A percentile compares a stretch with the other conserved stretches of the same genome.
These are phyloP conservation scores for Ilyonectria destructans DNA, from an alignment of 2,329 filamentous ascomycete genomes.

Conservation along the genomic window DNA sequence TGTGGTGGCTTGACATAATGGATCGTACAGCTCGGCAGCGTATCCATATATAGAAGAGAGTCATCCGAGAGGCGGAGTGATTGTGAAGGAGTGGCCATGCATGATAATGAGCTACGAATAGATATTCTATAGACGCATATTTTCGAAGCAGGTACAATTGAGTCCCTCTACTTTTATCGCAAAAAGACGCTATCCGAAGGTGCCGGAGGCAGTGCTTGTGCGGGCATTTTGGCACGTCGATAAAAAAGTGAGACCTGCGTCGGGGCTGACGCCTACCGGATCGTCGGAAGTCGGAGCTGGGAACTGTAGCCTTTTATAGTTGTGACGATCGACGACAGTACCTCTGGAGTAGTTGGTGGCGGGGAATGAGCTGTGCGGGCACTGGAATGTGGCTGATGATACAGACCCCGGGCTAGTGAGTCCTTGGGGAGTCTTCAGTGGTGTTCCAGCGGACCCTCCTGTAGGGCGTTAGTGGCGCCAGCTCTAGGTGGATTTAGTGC, in stretches of 20 bases:
- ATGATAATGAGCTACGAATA: background rate
- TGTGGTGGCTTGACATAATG: background rate
- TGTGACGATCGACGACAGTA: background rate
- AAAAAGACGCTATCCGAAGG: background rate
- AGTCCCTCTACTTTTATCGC: background rate
- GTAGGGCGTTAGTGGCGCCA: background rate
- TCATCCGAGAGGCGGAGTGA: background rate
- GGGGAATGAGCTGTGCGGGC: constrained; percentile 10
- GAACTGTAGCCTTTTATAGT: background rate
- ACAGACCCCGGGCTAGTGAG: constrained; percentile 11
- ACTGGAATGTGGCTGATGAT: constrained; percentile 8
- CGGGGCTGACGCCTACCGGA: constrained; percentile 6
- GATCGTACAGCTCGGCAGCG: background rate
- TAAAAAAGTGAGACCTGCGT: constrained; percentile 13
- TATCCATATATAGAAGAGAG: constrained; percentile 1
- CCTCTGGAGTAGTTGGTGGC: background rate
- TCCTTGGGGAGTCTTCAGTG: constrained; percentile 14
- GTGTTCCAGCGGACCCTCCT: constrained; percentile 14
- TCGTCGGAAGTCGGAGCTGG: background rate
- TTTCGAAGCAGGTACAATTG: background rate
- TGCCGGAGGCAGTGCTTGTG: background rate
- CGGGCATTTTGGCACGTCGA: background rate
- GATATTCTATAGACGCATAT: no score
- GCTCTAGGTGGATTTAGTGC: background rate
- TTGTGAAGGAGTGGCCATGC: background rate